Evolutionary conservation across 73 alveolate genomes (phyloP).

Genomic region (Uronychia setigera): DNA sequence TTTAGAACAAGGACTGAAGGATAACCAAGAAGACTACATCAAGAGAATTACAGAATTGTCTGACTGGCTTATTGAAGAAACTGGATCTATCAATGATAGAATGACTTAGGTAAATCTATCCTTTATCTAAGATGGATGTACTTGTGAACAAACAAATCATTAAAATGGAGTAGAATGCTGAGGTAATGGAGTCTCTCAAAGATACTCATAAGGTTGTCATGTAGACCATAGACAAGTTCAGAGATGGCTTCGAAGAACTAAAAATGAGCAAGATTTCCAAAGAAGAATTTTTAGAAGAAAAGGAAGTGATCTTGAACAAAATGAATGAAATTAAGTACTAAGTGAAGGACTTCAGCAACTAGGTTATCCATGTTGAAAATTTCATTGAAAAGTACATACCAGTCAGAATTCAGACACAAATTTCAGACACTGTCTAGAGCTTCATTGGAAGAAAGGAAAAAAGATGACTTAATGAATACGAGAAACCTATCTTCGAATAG

Average conservation of each 20-base stretch:
- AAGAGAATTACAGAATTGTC: not conserved
- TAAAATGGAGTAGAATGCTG: not conserved
- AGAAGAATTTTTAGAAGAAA: not conserved
- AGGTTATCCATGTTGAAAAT: not conserved
- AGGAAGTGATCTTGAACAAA: not conserved
- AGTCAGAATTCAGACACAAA: conserved; percentile 9
- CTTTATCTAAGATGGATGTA: not conserved
- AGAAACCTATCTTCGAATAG: not conserved
- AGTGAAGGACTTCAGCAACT: not conserved
- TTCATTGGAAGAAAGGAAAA: conserved; percentile 4
- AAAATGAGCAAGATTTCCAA: not conserved
- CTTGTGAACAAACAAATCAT: not conserved
- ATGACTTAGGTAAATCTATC: not conserved
- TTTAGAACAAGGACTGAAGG: not conserved
- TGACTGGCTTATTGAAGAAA: not conserved
- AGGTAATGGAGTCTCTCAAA: not conserved
- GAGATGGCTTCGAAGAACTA: not conserved
- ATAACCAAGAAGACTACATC: not conserved
- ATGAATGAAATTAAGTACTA: not conserved
- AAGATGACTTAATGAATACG: not conserved
- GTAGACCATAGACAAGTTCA: not conserved
- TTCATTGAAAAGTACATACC: conserved; percentile 17
- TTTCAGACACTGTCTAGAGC: conserved; percentile 5
- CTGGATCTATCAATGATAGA: not conserved
- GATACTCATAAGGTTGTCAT: not conserved